These are phyloP conservation scores for Plasmodium cynomolgi DNA, from an alignment of 169 alveolate genomes.

Conservation along the genomic window DNA sequence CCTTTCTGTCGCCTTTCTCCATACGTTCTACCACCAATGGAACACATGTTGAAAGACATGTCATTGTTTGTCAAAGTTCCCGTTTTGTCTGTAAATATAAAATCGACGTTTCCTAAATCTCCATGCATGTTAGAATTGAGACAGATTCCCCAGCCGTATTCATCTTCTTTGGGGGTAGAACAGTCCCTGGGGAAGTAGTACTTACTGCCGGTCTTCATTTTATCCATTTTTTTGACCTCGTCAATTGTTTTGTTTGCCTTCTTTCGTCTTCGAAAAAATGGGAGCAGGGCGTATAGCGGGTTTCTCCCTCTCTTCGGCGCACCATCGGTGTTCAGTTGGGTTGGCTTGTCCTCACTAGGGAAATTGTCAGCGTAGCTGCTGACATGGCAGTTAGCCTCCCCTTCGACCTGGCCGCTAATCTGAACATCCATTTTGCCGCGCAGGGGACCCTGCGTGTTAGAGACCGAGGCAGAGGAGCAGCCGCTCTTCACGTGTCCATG, in stretches of 20 bases:
- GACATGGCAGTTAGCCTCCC: background rate
- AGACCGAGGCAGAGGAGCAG: background rate
- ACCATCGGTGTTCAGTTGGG: background rate
- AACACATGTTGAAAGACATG: slow-evolving; percentile 92
- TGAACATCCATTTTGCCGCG: background rate
- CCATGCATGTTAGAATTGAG: slow-evolving; percentile 88
- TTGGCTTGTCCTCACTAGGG: background rate
- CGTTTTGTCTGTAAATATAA: slow-evolving; percentile 97
- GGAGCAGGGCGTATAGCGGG: slow-evolving; percentile 3
- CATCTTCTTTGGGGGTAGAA: background rate
- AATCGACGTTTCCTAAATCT: slow-evolving; percentile 96
- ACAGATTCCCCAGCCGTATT: slow-evolving; percentile 72
- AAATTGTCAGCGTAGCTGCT: background rate
- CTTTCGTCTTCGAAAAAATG: slow-evolving; percentile 33
- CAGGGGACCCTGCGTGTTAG: background rate
- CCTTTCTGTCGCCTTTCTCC: slow-evolving; percentile 18
- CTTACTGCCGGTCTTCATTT: background rate
- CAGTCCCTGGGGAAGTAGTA: background rate
- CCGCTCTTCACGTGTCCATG: background rate
- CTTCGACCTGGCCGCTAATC: background rate
- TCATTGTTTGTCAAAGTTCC: slow-evolving; percentile 98
- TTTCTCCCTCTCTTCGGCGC: slow-evolving; percentile 1
- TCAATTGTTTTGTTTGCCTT: background rate
- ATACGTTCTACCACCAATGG: slow-evolving; percentile 64
- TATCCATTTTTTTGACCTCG: background rate